Evolutionary conservation across 1,284 basidiomycete species (phyloP).

Genomic region (Pseudozyma pruni): DNA sequence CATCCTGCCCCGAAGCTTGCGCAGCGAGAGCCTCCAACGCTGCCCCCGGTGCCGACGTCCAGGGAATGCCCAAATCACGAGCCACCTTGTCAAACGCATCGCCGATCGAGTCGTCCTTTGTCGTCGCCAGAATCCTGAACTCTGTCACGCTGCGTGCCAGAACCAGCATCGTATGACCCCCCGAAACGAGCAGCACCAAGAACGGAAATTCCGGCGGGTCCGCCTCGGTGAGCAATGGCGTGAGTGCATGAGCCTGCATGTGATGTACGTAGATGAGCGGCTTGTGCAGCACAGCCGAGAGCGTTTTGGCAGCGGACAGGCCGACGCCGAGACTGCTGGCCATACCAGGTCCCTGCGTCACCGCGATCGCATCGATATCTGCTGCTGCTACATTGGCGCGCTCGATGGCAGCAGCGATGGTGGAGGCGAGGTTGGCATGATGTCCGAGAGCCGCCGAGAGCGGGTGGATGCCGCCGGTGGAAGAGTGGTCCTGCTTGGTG

Average conservation of each 20-base stretch:
- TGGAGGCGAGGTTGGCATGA: slow-evolving; percentile 50
- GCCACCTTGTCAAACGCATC: slow-evolving; percentile 66
- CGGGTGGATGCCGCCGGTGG: slow-evolving; percentile 61
- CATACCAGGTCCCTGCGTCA: slow-evolving; percentile 66
- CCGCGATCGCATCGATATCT: slow-evolving; percentile 63
- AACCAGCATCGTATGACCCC: slow-evolving; percentile 65
- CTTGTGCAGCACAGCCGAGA: slow-evolving; percentile 50
- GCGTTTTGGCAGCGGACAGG: slow-evolving; percentile 56
- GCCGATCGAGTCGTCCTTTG: slow-evolving; percentile 63
- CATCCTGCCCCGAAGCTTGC: not conserved
- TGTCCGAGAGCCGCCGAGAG: slow-evolving; percentile 56
- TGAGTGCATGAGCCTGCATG: slow-evolving; percentile 58
- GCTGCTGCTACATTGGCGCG: slow-evolving; percentile 19
- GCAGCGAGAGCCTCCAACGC: slow-evolving; percentile 47
- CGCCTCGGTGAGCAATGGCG: slow-evolving; percentile 39
- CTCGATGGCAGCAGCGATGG: slow-evolving; percentile 48
- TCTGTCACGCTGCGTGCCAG: slow-evolving; percentile 37
- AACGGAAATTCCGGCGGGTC: slow-evolving; percentile 57
- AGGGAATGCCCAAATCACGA: slow-evolving; percentile 51
- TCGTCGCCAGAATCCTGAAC: slow-evolving; percentile 58
- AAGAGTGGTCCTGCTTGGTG: slow-evolving; percentile 59
- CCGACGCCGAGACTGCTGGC: slow-evolving; percentile 57
- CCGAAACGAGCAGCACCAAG: slow-evolving; percentile 62
- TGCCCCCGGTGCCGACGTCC: slow-evolving; percentile 60
- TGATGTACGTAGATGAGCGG: slow-evolving; percentile 65